A percentile compares a stretch with the other conserved stretches of the same genome.
Evolutionary conservation across 164 flowering plant genomes (phyloP).

Genomic region (Berberis vulgaris): DNA sequence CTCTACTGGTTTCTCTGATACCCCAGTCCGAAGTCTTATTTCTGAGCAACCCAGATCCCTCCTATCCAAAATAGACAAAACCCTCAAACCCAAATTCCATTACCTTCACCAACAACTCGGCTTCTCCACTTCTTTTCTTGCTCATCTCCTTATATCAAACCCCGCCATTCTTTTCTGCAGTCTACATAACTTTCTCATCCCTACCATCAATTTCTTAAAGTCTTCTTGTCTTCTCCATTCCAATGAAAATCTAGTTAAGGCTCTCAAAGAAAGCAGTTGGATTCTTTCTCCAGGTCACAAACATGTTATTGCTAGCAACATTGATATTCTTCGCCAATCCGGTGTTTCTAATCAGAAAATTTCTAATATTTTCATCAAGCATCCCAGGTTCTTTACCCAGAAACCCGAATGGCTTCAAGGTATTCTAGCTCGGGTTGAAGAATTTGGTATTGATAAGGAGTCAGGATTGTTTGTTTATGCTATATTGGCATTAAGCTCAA

Average conservation of each 20-base stretch:
- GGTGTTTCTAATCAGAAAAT: slow-evolving; percentile 5
- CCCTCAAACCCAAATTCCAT: slow-evolving; percentile 9
- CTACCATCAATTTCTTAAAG: neutral
- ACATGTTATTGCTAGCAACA: neutral
- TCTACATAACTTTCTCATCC: neutral
- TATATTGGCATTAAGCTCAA: neutral
- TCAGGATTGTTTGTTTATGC: slow-evolving; percentile 9
- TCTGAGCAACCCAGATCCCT: neutral
- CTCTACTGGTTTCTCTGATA: slow-evolving; percentile 11
- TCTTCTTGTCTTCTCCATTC: neutral
- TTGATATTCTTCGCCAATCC: slow-evolving; percentile 1
- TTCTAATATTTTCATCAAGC: neutral
- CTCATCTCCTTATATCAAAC: slow-evolving; percentile 1
- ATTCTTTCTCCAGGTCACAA: too few species aligned
- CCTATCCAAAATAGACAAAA: neutral
- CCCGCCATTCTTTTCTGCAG: neutral
- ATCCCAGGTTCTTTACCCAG: slow-evolving; percentile 1
- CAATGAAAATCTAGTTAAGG: too few species aligned
- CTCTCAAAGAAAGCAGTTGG: too few species aligned
- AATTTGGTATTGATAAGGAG: slow-evolving; percentile 1
- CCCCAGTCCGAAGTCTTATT: slow-evolving; percentile 4
- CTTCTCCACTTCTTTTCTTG: slow-evolving; percentile 2
- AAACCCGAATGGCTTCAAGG: slow-evolving; percentile 3
- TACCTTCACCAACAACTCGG: slow-evolving; percentile 8
- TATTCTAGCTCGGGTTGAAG: slow-evolving; percentile 2